Base-by-base conservation (phyloP, 805 yeast genomes). In the Sugiyamaella lignohabitans region DNA sequence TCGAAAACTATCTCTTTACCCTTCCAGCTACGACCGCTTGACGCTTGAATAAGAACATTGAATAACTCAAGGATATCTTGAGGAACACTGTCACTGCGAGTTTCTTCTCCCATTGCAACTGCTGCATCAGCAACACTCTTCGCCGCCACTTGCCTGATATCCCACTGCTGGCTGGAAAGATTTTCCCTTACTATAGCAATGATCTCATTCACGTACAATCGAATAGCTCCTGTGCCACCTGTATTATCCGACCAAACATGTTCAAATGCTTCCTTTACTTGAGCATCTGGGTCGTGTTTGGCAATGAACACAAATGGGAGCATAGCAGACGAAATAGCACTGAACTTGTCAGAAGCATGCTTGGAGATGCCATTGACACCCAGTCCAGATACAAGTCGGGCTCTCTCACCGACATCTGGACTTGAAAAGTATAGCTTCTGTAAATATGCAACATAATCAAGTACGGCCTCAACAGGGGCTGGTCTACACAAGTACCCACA, bases 291-390 rank as follows among this genome's bases (percentile, higher is more conserved):
- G 59, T 87, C 95, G 57, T 83, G 80, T 52, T 78, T 79, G 1
- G 87, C 97, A 48, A 91, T 67, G 59, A 79, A 91, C 0, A 87
- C 76, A 46, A 91, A 64, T 0, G 98, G 97, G 49, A 89, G 67
- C 50, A 84, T 82, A 1, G 79, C 75, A 16, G 79, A 63, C 0
- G 86, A 74, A 10, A 83, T 74, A 1, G 75, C 64, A 14, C 76
- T 76, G 59, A 87, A 86, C 54, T 69, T 74, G 52, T 83, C 87
- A 3, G 80, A 75, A 0, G 93, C 76, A 59, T 84, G 78, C 50
- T 76, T 78, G 1, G 87, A 72, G 4, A 87, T 75, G 10, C 84
- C 76, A 50, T 79, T 83, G 29, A 80, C 71, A 0, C 87, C 83
- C 42, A 73, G 56, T 0, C 82, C 83, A 1, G 87, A 75, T 10